Evolutionary conservation across 306 rosid genomes (phyloP).

Genomic region (Prunus mume): DNA sequence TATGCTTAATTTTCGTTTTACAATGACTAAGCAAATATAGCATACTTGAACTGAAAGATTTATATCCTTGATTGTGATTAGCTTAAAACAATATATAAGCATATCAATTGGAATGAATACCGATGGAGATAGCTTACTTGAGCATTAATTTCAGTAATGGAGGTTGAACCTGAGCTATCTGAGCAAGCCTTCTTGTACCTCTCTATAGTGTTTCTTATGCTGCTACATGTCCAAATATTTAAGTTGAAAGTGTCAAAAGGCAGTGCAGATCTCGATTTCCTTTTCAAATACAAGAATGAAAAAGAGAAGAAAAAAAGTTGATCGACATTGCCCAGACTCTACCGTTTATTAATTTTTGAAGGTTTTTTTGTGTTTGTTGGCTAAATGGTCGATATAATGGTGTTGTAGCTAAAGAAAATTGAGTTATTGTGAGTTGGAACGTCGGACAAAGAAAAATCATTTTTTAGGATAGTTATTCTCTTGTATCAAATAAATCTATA

Average conservation of each 20-base stretch:
- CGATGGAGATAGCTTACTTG: constrained; percentile 43
- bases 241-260: neutral
- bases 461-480: too few relatives aligned
- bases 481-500: too few relatives aligned
- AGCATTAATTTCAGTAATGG: constrained; percentile 77
- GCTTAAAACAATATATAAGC: too few relatives aligned
- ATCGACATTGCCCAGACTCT: neutral
- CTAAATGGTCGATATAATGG: too few relatives aligned
- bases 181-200: constrained; percentile 87
- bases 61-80: too few relatives aligned
- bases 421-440: too few relatives aligned
- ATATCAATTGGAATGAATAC: too few relatives aligned
- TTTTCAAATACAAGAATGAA: neutral
- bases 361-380: too few relatives aligned
- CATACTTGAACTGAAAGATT: neutral
- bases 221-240: constrained; percentile 18
- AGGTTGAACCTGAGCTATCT: constrained; percentile 56
- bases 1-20: too few relatives aligned
- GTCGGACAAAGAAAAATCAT: too few relatives aligned
- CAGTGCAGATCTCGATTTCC: neutral
- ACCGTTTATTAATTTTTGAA: neutral
- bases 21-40: too few relatives aligned
- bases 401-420: too few relatives aligned
- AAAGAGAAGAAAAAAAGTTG: neutral
- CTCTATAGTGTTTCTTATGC: constrained; percentile 80